These are phyloP conservation scores for Scutellaria baicalensis DNA, from an alignment of 257 asterid genomes.

Conservation along the genomic window DNA sequence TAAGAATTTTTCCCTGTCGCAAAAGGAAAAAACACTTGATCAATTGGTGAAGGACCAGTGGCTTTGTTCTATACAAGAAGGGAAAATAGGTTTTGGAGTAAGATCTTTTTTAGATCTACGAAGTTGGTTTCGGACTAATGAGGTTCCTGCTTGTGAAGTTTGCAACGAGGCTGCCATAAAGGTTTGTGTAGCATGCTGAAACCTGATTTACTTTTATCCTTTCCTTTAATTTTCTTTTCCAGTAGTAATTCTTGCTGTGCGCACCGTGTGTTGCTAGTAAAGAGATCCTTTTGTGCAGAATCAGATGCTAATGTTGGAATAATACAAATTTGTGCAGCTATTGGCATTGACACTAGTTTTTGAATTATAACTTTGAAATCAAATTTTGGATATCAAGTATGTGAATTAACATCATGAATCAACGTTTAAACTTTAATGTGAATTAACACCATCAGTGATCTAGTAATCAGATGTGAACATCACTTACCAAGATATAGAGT, in stretches of 20 bases:
- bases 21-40: slow-evolving; percentile 73
- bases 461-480: neutral
- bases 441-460: neutral
- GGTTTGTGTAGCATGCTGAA: slow-evolving; percentile 36
- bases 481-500: neutral
- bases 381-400: neutral
- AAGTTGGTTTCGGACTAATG: slow-evolving; percentile 78
- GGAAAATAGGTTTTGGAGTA: slow-evolving; percentile 70
- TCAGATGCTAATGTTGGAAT: neutral
- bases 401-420: neutral
- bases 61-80: slow-evolving; percentile 61
- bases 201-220: neutral
- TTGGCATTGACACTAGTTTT: neutral
- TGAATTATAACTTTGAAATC: neutral
- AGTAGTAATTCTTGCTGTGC: neutral
- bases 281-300: neutral
- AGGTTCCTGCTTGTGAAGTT: slow-evolving; percentile 74
- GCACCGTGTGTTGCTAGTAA: neutral
- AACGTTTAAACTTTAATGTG: neutral
- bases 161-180: slow-evolving; percentile 95
- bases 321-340: neutral
- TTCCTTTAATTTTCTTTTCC: neutral
- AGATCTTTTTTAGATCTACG: slow-evolving; percentile 92
- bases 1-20: slow-evolving; percentile 67
- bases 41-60: slow-evolving; percentile 69